phyloP scores from a whole-genome alignment of 179 eudicot genomes.

The Amaranthus tricolor region DNA sequence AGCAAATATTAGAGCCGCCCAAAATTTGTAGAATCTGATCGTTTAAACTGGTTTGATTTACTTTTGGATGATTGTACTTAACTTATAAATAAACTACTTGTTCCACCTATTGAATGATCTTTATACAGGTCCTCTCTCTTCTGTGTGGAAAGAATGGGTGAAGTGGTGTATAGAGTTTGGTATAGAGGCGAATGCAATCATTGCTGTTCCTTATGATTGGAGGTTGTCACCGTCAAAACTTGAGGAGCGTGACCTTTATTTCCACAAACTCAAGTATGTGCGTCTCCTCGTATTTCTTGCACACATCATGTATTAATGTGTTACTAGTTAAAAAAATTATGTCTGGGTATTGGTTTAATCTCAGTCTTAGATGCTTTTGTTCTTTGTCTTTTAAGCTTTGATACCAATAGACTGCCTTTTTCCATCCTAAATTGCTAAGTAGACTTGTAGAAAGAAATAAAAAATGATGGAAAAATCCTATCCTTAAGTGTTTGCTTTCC shows the following conservation, averaged over 20 bases:
- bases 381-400: background rate
- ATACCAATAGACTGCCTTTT: background rate
- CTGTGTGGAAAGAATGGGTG: conserved; percentile 99
- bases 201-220: conserved; percentile 99
- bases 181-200: conserved; percentile 88
- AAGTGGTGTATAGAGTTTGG: conserved; percentile 99
- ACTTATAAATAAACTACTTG: conserved; percentile 10
- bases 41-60: background rate
- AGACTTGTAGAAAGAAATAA: background rate
- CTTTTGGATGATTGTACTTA: background rate
- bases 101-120: conserved; percentile 11
- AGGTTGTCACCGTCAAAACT: conserved; percentile 93
- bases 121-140: conserved; percentile 89
- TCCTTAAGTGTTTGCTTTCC: background rate
- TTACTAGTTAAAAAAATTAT: conserved; percentile 3
- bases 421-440: conserved; percentile 3
- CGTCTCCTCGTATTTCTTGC: conserved; percentile 12
- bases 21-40: background rate
- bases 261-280: conserved; percentile 87
- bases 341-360: background rate
- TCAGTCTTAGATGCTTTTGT: background rate
- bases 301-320: conserved; percentile 13
- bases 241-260: conserved; percentile 96
- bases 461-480: background rate
- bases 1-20: background rate